Evolutionary conservation across 2,329 filamentous ascomycete genomes (phyloP).

Genomic region (Verticillium dahliae): DNA sequence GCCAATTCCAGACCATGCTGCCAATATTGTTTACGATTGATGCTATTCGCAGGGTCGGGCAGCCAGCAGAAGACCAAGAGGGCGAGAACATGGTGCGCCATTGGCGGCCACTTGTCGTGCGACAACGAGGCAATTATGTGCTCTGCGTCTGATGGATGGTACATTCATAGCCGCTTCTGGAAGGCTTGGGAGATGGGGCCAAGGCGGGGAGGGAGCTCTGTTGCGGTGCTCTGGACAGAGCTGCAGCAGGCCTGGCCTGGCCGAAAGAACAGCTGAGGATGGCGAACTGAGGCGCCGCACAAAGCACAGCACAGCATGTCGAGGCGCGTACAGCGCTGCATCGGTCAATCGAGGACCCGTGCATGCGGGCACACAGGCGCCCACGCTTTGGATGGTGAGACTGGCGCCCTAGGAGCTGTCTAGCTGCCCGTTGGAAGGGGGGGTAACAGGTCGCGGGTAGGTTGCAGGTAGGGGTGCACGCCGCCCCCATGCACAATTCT

Average conservation of each 20-base stretch:
- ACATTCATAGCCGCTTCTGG: not conserved
- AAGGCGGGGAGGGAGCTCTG: not conserved
- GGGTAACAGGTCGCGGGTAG: not conserved
- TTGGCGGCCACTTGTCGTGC: not conserved
- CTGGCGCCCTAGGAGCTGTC: not conserved
- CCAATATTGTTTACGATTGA: not conserved
- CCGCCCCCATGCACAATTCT: not conserved
- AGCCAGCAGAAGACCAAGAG: not conserved
- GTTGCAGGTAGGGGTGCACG: not conserved
- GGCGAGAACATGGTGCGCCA: not conserved
- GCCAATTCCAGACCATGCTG: not conserved
- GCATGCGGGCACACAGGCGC: not conserved
- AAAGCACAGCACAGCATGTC: not conserved
- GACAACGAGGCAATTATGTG: not conserved
- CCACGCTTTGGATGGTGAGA: not conserved
- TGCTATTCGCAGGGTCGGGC: not conserved
- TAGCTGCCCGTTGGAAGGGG: not conserved
- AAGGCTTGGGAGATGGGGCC: not conserved
- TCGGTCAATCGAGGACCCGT: not conserved
- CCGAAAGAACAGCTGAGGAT: not conserved
- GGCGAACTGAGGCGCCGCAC: not conserved
- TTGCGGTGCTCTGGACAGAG: not conserved
- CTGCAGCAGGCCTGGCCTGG: not conserved
- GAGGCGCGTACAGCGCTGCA: not conserved
- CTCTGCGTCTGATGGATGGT: not conserved